Evolutionary conservation across 1,284 basidiomycete species (phyloP), one percentile per base, ranked within the genome.

Genomic region (Farysia itapuensis): DNA sequence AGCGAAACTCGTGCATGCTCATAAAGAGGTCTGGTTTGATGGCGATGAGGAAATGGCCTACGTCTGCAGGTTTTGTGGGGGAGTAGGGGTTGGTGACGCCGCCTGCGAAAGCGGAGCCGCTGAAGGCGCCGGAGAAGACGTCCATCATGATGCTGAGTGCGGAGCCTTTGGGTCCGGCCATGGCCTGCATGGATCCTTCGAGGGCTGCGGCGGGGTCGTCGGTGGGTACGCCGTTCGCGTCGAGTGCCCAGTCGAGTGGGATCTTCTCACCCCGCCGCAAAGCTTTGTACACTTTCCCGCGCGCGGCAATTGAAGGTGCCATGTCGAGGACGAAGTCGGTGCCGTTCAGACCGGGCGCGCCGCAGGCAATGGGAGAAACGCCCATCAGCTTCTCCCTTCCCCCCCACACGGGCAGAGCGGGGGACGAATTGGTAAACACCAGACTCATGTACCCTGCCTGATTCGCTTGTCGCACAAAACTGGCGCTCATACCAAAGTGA

Each of bases 1-100:
- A 12, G 12, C 31, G 15, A 20, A 43, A 43, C 18, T 43, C 34
- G 33, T 43, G 34, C 16, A 37, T 18, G 35, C 16, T 16, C 34
- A 43, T 22, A 24, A 43, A 43, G 29, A 43, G 40, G 25, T 43
- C 40, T 4, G 40, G 40, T 25, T 43, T 43, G 23, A 43, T 36
- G 23, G 34, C 40, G n/a, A 43, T 15, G 40, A 43, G 33, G 23
- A 43, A 43, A 20, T 43, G 40, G 20, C 40, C 40, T 20, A 43
- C 40, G 23, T 37, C 24, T 11, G 40, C 40, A 13, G 32, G 29
- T 13, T 21, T 16, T 13, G 29, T 19, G 14, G 40, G 40, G 24
- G 37, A 13, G 35, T 43, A 43, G 14, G 40, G 40, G 16, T 23
- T 37, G 3, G 23, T 37, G 23, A 43, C 40, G n/a, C 23, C 16